Evolutionary conservation across 805 yeast genomes (phyloP).

Genomic region (Debaryomyces tyrocola): DNA sequence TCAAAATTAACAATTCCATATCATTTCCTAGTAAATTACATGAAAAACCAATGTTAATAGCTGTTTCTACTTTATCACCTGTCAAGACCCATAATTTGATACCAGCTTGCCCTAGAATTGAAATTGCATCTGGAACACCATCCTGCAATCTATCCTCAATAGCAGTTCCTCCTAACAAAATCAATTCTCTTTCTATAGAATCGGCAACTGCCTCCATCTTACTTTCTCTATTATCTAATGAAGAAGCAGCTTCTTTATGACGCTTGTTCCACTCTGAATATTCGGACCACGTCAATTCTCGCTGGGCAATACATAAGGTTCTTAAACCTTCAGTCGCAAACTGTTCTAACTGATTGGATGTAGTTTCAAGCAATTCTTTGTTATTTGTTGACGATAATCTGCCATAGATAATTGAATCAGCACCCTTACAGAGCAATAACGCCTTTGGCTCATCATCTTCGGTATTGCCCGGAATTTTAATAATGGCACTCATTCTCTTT

Average conservation of each 20-base stretch:
- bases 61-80: slow-evolving; percentile 89
- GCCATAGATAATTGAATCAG: slow-evolving; percentile 75
- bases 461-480: slow-evolving; percentile 65
- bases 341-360: slow-evolving; percentile 74
- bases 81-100: slow-evolving; percentile 84
- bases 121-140: slow-evolving; percentile 83
- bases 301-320: slow-evolving; percentile 76
- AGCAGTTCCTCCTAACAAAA: slow-evolving; percentile 78
- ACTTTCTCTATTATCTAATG: slow-evolving; percentile 63
- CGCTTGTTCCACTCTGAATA: slow-evolving; percentile 62
- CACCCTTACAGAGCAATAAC: slow-evolving; percentile 77
- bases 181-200: slow-evolving; percentile 64
- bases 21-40: slow-evolving; percentile 75
- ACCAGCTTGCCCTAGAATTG: slow-evolving; percentile 69
- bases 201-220: slow-evolving; percentile 75
- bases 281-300: slow-evolving; percentile 61
- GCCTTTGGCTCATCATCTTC: slow-evolving; percentile 45
- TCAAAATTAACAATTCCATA: slow-evolving; percentile 70
- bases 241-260: slow-evolving; percentile 65
- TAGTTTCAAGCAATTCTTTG: slow-evolving; percentile 53
- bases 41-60: slow-evolving; percentile 83
- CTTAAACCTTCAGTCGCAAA: slow-evolving; percentile 83
- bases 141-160: slow-evolving; percentile 84
- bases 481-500: slow-evolving; percentile 83
- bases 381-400: slow-evolving; percentile 50